Evolutionary conservation across 1,139 yeast species (phyloP), one percentile per base, ranked within the genome.

Genomic region (Pichia sp.): DNA sequence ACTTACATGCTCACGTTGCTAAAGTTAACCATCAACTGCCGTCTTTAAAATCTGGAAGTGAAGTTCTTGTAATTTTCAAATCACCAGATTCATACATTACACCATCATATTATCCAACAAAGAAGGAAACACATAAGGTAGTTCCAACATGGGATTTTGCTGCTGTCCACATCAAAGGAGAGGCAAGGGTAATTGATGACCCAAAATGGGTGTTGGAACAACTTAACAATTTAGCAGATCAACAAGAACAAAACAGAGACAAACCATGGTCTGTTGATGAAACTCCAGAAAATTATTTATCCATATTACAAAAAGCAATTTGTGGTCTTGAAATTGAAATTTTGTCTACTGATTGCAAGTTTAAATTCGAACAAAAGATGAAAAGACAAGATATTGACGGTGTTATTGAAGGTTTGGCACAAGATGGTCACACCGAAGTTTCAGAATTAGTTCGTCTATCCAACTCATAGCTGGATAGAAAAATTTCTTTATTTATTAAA

Each of bases 91-190:
- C 76, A 1, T 80, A 80, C 55, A 70, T 79, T 27, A 63, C 80
- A 8, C 86, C 88, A 3, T 61, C 70, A 14, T 79, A 79, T 68
- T 80, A 80, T 53, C 72, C 76, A 2, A 67, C 70, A 3, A 79
- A 80, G 60, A 63, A 68, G 49, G 69, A 68, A 38, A 74, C 80
- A 22, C 82, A 78, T 47, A 79, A 78, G 52, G 72, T 68, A 31
- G 88, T 79, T 9, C 86, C 87, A 11, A 80, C 88, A 0, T 80
- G 87, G 88, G 80, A 76, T 57, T 80, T 75, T 61, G 78, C 76
- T 2, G 62, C 76, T 5, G 80, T 75, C 29, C 86, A 80, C 53
- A 67, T 74, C 31, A 64, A 74, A 42, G 87, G 87, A 4, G 68
- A 59, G 33, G 70, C 82, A 9, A 63, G 49, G 16, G 57, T 80